Conservation (phyloP, 164 flowering plant genomes). For the Stephania yunnanensis region DNA sequence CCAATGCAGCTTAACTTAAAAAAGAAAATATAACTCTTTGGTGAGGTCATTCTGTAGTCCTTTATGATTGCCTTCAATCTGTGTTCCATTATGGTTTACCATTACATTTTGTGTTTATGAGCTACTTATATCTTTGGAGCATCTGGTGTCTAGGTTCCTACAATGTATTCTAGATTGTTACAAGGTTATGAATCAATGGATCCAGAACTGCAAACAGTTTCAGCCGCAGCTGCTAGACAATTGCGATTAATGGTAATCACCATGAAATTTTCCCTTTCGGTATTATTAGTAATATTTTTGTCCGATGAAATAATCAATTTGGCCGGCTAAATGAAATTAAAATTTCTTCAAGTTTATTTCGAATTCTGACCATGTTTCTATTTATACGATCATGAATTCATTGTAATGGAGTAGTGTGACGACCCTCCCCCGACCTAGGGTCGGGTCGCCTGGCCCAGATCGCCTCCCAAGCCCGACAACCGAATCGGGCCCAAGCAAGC, state of each 20-base stretch:
- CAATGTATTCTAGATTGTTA: constrained; percentile 86
- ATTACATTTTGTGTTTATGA: neutral
- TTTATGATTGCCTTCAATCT: neutral
- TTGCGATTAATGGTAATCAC: constrained; percentile 89
- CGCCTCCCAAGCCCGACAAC: no score
- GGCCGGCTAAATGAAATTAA: neutral
- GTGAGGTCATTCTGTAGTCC: neutral
- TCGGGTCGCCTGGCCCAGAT: no score
- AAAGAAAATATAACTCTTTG: neutral
- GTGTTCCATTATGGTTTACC: neutral
- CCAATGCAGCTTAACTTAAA: neutral
- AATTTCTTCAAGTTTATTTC: neutral
- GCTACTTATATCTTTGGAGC: constrained; percentile 4
- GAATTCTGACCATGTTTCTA: neutral
- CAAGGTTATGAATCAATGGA: constrained; percentile 97
- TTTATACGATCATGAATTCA: no score
- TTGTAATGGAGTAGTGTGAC: no score
- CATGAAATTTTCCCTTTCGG: constrained; percentile 2
- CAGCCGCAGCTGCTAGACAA: constrained; percentile 77
- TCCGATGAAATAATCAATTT: neutral
- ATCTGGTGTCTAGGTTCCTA: constrained; percentile 69
- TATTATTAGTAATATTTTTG: neutral
- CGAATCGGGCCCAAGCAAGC: no score
- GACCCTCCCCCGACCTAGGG: no score
- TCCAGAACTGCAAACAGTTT: constrained; percentile 49